A percentile compares a stretch with the other conserved stretches of the same genome.
phyloP scores from a whole-genome alignment of 2,329 filamentous ascomycete species.

The Aspergillus persii region DNA sequence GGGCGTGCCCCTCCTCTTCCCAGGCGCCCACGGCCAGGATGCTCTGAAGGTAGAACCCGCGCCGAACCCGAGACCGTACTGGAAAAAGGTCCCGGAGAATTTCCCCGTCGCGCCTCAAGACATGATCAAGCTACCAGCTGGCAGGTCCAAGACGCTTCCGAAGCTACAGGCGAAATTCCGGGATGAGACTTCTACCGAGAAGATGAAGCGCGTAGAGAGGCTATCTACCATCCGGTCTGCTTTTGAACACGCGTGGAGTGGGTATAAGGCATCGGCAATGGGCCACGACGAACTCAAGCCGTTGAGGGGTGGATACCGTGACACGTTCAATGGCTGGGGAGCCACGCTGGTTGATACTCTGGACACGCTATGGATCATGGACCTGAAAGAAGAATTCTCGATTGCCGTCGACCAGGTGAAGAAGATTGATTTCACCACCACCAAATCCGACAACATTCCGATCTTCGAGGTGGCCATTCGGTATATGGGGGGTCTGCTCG shows the following conservation, averaged over 20 bases:
- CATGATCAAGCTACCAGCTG: slow-evolving; percentile 73
- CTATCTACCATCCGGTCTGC: slow-evolving; percentile 68
- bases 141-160: slow-evolving; percentile 67
- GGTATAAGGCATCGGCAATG: slow-evolving; percentile 78
- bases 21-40: slow-evolving; percentile 31
- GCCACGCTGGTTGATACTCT: slow-evolving; percentile 80
- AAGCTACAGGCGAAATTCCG: slow-evolving; percentile 72
- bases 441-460: slow-evolving; percentile 67
- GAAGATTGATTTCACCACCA: slow-evolving; percentile 79
- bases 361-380: slow-evolving; percentile 87
- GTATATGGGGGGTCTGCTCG: slow-evolving; percentile 81
- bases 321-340: slow-evolving; percentile 90
- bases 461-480: slow-evolving; percentile 91
- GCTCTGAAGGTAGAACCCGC: slow-evolving; percentile 28
- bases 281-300: slow-evolving; percentile 83
- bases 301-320: slow-evolving; percentile 62
- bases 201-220: slow-evolving; percentile 62
- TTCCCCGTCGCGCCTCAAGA: slow-evolving; percentile 72
- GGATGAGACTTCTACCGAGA: slow-evolving; percentile 59
- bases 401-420: slow-evolving; percentile 69
- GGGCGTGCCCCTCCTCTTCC: not conserved
- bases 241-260: slow-evolving; percentile 75
- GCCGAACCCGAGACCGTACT: slow-evolving; percentile 54
- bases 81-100: slow-evolving; percentile 70
- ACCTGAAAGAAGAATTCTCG: slow-evolving; percentile 72